A percentile compares a stretch with the other conserved stretches of the same genome.
Conservation (phyloP, 2,329 filamentous ascomycete genomes). For the Penicillium nordicum region DNA sequence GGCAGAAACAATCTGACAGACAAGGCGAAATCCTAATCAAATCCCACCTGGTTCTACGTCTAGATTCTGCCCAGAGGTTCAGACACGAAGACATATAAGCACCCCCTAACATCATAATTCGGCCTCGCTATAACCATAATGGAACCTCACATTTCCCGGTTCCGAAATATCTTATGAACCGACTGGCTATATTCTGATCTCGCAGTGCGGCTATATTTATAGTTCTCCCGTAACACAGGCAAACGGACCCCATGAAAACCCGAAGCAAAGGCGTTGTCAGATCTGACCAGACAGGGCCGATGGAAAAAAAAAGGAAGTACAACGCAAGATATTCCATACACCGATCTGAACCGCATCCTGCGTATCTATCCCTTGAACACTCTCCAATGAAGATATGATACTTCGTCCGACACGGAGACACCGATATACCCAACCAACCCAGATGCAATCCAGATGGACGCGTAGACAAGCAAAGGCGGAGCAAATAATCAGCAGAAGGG, state of each 20-base stretch:
- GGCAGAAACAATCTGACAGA: not conserved
- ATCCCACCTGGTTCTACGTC: not conserved
- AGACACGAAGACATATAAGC: not conserved
- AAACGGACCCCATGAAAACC: not conserved
- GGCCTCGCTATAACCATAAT: not conserved
- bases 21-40: not conserved
- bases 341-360: not conserved
- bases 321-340: not conserved
- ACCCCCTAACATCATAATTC: not conserved
- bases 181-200: not conserved
- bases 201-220: not conserved
- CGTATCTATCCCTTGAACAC: no score
- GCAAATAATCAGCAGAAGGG: not conserved
- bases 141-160: not conserved
- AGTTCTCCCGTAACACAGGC: not conserved
- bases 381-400: not conserved
- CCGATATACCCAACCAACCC: not conserved
- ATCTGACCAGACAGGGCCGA: not conserved
- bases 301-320: not conserved
- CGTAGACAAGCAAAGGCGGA: not conserved
- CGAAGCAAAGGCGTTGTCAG: constrained; percentile 3
- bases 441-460: not conserved
- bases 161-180: not conserved
- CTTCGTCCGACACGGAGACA: not conserved
- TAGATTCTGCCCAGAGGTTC: not conserved